phyloP scores from a whole-genome alignment of 345 rosid genomes.

The Raphanus sativus region DNA sequence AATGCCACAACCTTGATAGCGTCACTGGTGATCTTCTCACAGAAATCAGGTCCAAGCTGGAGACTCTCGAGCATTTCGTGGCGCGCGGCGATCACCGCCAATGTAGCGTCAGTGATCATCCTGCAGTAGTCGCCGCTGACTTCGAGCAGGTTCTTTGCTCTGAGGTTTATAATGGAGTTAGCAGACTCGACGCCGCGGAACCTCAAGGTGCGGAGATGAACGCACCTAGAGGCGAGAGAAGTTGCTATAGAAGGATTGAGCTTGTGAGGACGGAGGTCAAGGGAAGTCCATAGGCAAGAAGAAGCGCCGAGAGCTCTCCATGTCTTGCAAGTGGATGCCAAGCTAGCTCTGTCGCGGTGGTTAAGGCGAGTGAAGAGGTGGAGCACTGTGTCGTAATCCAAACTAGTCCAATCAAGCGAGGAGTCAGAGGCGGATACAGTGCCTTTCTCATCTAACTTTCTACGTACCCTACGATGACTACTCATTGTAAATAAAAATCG shows the following conservation, averaged over 20 bases:
- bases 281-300: conserved; percentile 64
- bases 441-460: conserved; percentile 64
- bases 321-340: conserved; percentile 65
- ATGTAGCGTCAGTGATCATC: conserved; percentile 75
- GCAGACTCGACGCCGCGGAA: conserved; percentile 85
- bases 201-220: conserved; percentile 57
- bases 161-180: conserved; percentile 63
- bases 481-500: conserved; percentile 45
- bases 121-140: conserved; percentile 78
- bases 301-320: conserved; percentile 62
- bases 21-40: conserved; percentile 79
- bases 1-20: conserved; percentile 65
- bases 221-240: conserved; percentile 64
- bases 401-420: conserved; percentile 54
- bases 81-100: conserved; percentile 70
- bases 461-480: conserved; percentile 60
- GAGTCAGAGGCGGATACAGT: conserved; percentile 37
- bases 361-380: conserved; percentile 67
- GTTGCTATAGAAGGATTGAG: conserved; percentile 50
- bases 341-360: conserved; percentile 74
- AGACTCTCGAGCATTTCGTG: conserved; percentile 75
- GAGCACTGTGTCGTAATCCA: conserved; percentile 75
- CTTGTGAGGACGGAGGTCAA: conserved; percentile 80
- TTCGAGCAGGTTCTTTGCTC: conserved; percentile 60
- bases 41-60: conserved; percentile 81